phyloP scores from a whole-genome alignment of 257 asterid genomes.

The Buddleja alternifolia region DNA sequence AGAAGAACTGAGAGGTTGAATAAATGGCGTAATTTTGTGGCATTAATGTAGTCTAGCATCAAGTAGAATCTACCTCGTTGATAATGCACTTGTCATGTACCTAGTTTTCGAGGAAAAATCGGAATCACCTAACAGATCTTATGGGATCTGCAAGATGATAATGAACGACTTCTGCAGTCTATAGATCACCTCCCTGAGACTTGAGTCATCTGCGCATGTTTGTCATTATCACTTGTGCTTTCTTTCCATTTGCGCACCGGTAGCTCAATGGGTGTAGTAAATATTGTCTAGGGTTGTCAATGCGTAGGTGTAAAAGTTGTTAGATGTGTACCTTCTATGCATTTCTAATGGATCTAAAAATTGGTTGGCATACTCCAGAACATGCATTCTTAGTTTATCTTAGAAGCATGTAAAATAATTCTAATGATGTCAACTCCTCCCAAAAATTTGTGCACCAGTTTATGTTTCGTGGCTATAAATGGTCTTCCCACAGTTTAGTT shows the following conservation, averaged over 20 bases:
- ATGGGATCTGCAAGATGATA: background rate
- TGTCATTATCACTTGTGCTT: background rate
- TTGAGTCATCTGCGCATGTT: background rate
- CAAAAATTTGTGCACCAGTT: background rate
- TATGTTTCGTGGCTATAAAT: no score
- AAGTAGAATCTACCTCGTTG: no score
- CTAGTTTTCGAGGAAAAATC: background rate
- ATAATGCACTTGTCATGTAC: no score
- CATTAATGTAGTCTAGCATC: background rate
- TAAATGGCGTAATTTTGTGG: background rate
- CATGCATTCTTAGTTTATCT: background rate
- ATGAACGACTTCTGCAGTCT: background rate
- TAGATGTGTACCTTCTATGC: background rate
- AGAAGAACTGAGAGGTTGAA: background rate
- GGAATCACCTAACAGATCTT: background rate
- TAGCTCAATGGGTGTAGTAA: background rate
- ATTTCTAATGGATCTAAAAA: slow-evolving; percentile 9
- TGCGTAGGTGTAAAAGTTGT: background rate
- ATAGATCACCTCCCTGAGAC: background rate
- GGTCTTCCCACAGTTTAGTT: no score
- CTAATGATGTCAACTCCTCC: background rate
- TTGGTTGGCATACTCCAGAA: background rate
- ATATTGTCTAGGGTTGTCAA: background rate
- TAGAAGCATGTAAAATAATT: slow-evolving; percentile 2
- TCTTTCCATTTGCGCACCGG: background rate